Evolutionary conservation across 257 asterid species (phyloP).

Genomic region (Nicotiana knightiana): DNA sequence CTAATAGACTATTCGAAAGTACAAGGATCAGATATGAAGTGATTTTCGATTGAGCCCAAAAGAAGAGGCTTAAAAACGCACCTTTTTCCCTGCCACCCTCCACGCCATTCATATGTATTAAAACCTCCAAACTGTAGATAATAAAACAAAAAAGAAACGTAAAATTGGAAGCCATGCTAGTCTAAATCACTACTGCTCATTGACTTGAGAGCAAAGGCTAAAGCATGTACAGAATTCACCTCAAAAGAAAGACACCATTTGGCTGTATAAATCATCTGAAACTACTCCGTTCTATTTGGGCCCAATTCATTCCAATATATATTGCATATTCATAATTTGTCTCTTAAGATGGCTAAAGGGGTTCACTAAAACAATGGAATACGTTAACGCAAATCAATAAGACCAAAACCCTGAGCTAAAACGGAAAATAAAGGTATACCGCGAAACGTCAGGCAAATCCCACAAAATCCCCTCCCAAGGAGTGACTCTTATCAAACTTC

Average conservation of each 20-base stretch:
- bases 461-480: not conserved
- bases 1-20: not conserved
- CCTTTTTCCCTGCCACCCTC: constrained; percentile 65
- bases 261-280: not conserved
- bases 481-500: not conserved
- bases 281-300: not conserved
- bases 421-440: not conserved
- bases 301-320: not conserved
- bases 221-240: not conserved
- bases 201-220: not conserved
- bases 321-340: not conserved
- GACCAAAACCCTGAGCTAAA: not conserved
- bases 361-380: not conserved
- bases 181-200: not conserved
- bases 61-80: constrained; percentile 9
- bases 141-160: not conserved
- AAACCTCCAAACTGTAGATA: constrained; percentile 19
- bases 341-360: not conserved
- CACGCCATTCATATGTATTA: constrained; percentile 59
- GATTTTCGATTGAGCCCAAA: not conserved
- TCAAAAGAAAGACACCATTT: constrained; percentile 5
- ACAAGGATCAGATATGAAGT: not conserved
- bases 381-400: not conserved
- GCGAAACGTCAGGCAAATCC: not conserved
- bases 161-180: not conserved